Evolutionary conservation across 2,329 filamentous ascomycete genomes (phyloP).

Genomic region (Paecilomyces variotii): DNA sequence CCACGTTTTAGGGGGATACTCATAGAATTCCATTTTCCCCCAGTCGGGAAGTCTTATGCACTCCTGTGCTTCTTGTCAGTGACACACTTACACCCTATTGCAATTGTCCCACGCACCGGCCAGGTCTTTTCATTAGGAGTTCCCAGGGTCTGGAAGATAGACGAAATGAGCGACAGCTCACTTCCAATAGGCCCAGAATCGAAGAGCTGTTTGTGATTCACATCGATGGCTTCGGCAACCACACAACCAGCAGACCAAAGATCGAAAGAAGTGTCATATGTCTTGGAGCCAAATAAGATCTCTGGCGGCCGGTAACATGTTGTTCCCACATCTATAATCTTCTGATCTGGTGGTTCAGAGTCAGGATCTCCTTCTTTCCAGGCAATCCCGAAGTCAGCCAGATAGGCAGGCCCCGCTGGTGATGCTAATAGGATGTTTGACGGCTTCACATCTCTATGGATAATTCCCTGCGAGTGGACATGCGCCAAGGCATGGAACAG

Average conservation of each 20-base stretch:
- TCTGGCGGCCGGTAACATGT: conserved; percentile 88
- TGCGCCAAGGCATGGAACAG: conserved; percentile 63
- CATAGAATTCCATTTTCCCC: conserved; percentile 72
- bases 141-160: conserved; percentile 85
- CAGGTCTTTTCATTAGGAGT: conserved; percentile 73
- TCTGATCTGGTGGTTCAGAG: conserved; percentile 57
- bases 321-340: conserved; percentile 90
- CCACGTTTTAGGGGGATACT: conserved; percentile 64
- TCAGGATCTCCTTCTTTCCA: conserved; percentile 58
- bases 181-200: conserved; percentile 85
- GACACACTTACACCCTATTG: background rate
- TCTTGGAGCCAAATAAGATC: conserved; percentile 72
- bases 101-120: conserved; percentile 53
- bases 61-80: conserved; percentile 18
- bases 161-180: conserved; percentile 81
- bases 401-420: conserved; percentile 60
- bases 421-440: conserved; percentile 73
- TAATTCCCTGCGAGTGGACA: conserved; percentile 66
- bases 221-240: conserved; percentile 63
- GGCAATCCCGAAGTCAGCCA: conserved; percentile 88
- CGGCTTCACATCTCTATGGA: conserved; percentile 92
- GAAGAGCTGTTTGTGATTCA: conserved; percentile 59
- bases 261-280: conserved; percentile 67
- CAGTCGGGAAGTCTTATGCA: conserved; percentile 65
- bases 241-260: conserved; percentile 86